phyloP scores from a whole-genome alignment of 1,139 yeast genomes.

The Candida sp. region DNA sequence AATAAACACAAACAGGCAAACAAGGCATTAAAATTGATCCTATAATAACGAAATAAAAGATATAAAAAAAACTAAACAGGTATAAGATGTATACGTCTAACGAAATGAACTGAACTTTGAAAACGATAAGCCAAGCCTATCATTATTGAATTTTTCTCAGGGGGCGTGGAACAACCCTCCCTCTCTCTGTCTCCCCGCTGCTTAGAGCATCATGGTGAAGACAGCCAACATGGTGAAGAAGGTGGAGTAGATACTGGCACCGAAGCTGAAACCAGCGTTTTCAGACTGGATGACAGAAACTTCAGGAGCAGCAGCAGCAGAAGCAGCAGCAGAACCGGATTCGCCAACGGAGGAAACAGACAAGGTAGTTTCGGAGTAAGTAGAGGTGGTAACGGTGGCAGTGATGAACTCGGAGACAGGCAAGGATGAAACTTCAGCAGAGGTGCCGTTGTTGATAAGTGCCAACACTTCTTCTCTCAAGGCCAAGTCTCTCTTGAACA shows the following conservation, averaged over 20 bases:
- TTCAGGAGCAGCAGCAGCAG: background rate
- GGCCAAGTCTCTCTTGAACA: slow-evolving; percentile 10
- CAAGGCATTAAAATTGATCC: background rate
- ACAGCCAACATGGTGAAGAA: slow-evolving; percentile 14
- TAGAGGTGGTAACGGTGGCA: slow-evolving; percentile 6
- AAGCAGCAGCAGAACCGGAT: background rate
- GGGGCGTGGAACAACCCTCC: background rate
- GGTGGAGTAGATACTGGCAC: slow-evolving; percentile 10
- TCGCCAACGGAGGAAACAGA: background rate
- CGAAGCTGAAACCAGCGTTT: slow-evolving; percentile 4
- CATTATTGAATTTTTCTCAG: background rate
- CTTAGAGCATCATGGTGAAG: slow-evolving; percentile 12
- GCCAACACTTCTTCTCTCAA: slow-evolving; percentile 8
- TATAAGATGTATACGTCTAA: background rate
- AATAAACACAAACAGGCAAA: background rate
- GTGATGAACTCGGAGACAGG: background rate
- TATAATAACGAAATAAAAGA: background rate
- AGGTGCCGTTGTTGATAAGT: background rate
- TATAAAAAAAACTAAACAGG: background rate
- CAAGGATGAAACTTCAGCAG: background rate
- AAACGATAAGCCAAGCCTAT: background rate
- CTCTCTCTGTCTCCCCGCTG: background rate
- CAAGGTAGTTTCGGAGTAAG: background rate
- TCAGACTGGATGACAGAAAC: background rate
- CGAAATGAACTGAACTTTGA: background rate